These are phyloP conservation scores for Cordyceps cicadae DNA, from an alignment of 2,329 filamentous ascomycete genomes.

Conservation along the genomic window DNA sequence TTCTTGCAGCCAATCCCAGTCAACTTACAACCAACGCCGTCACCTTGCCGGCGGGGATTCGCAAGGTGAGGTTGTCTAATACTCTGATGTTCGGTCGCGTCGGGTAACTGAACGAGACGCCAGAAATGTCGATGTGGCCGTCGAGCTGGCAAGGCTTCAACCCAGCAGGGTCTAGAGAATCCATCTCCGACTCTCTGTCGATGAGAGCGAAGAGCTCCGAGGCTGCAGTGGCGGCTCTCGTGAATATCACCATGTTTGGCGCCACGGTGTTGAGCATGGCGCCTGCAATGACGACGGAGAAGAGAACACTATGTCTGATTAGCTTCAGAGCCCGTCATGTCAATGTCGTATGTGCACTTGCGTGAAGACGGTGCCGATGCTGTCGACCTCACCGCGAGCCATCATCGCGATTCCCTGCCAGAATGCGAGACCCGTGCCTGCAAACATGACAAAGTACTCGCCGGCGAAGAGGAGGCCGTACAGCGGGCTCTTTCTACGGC, in stretches of 20 bases:
- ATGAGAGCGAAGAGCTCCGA: constrained; percentile 30
- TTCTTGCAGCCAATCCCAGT: too few species aligned
- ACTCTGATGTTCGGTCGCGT: constrained; percentile 34
- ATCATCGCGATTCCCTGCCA: constrained; percentile 36
- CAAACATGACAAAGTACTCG: constrained; percentile 34
- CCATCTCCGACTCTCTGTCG: constrained; percentile 28
- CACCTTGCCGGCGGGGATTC: constrained; percentile 37
- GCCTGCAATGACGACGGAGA: constrained; percentile 31
- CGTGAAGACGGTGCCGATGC: constrained; percentile 32
- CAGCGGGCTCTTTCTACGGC: constrained; percentile 27
- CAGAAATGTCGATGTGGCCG: constrained; percentile 30
- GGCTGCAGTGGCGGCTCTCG: constrained; percentile 28
- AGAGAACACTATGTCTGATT: constrained; percentile 22
- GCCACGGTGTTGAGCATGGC: constrained; percentile 28
- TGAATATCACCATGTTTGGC: constrained; percentile 30
- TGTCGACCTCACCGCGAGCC: constrained; percentile 27
- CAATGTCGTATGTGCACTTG: constrained; percentile 14
- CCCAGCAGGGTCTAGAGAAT: constrained; percentile 24
- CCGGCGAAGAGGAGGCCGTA: constrained; percentile 30
- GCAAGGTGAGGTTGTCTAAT: constrained; percentile 32
- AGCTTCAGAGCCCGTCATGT: background rate
- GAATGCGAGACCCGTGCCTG: constrained; percentile 35
- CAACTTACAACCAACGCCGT: constrained; percentile 36
- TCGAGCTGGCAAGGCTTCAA: constrained; percentile 21
- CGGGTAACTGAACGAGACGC: constrained; percentile 38